phyloP scores from a whole-genome alignment of 257 asterid genomes.

The Nicotiana sylvestris region DNA sequence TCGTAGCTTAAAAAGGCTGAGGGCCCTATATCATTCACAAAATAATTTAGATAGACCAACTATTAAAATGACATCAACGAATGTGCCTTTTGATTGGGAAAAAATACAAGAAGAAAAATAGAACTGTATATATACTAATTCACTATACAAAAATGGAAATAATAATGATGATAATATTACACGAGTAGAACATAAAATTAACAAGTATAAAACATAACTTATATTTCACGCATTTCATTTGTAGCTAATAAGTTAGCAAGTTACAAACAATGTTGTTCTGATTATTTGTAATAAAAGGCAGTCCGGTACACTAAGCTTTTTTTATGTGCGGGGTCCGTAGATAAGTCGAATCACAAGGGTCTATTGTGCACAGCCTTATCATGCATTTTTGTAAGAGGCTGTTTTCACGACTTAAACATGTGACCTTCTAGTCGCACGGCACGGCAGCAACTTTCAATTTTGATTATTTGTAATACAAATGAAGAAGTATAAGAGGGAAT shows the following conservation, averaged over 20 bases:
- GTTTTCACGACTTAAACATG: no score
- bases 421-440: no score
- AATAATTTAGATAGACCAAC: not conserved
- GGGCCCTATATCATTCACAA: constrained; percentile 24
- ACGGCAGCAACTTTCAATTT: no score
- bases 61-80: not conserved
- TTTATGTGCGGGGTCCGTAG: no score
- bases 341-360: no score
- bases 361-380: no score
- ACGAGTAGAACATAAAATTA: not conserved
- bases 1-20: constrained; percentile 38
- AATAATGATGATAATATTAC: not conserved
- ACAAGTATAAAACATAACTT: no score
- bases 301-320: no score
- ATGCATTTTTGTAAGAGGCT: no score
- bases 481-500: not conserved
- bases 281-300: no score
- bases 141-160: not conserved
- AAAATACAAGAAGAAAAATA: not conserved
- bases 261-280: not conserved
- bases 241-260: not conserved
- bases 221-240: not conserved
- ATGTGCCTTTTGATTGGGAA: not conserved
- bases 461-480: no score
- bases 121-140: not conserved